These are phyloP conservation scores for Linanthus parryae DNA, from an alignment of 148 eudicot genomes.

Conservation along the genomic window DNA sequence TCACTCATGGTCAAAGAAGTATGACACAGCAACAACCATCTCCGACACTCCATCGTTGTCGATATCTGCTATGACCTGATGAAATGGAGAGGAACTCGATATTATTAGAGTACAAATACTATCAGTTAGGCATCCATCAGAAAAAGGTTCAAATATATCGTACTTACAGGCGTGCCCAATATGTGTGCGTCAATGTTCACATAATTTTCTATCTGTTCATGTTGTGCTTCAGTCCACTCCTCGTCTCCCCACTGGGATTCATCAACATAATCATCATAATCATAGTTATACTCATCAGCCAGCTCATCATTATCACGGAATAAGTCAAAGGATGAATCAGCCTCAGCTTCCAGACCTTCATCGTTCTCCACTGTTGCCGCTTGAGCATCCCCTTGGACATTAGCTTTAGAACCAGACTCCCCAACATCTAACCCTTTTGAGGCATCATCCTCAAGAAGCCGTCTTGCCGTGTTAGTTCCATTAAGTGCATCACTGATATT, in stretches of 20 bases:
- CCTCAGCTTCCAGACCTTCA: slow-evolving; percentile 72
- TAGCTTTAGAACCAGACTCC: slow-evolving; percentile 16
- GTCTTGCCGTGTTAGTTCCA: slow-evolving; percentile 47
- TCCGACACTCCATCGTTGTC: slow-evolving; percentile 92
- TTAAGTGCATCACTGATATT: slow-evolving; percentile 23
- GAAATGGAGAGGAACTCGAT: neutral
- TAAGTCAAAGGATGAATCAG: slow-evolving; percentile 91
- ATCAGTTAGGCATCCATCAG: neutral
- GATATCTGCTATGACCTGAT: slow-evolving; percentile 94
- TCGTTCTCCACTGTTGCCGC: slow-evolving; percentile 84
- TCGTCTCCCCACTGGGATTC: slow-evolving; percentile 96
- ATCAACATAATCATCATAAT: slow-evolving; percentile 96
- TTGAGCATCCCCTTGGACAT: slow-evolving; percentile 29
- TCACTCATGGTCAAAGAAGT: slow-evolving; percentile 99
- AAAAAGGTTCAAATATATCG: neutral
- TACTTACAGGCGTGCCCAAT: slow-evolving; percentile 89
- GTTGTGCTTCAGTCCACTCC: slow-evolving; percentile 83
- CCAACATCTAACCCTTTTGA: slow-evolving; percentile 26
- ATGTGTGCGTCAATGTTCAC: slow-evolving; percentile 87
- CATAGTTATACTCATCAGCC: slow-evolving; percentile 95
- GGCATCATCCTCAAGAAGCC: slow-evolving; percentile 57
- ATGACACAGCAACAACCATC: slow-evolving; percentile 97
- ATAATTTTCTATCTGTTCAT: slow-evolving; percentile 61
- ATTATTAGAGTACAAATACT: slow-evolving; percentile 1
- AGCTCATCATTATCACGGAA: slow-evolving; percentile 81